A percentile compares a stretch with the other conserved stretches of the same genome.
These are phyloP conservation scores for Eucalyptus coolabah DNA, from an alignment of 345 rosid species.

Conservation along the genomic window DNA sequence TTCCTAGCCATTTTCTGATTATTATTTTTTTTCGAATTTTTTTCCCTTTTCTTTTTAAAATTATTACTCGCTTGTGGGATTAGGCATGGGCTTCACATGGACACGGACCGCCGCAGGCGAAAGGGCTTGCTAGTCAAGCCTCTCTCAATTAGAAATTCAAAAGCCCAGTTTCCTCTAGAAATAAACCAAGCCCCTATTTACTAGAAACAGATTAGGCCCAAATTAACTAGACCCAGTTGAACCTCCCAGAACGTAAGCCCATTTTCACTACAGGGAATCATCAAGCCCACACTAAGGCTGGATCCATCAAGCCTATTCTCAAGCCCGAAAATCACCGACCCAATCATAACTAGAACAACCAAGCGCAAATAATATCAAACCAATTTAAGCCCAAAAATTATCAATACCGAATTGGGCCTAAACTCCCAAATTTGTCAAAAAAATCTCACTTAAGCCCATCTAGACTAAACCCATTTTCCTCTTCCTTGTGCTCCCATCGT, in stretches of 20 bases:
- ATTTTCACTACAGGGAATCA: neutral
- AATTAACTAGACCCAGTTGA: neutral
- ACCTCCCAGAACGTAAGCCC: neutral
- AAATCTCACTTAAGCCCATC: neutral
- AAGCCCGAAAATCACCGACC: neutral
- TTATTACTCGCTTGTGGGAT: neutral
- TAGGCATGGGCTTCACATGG: neutral
- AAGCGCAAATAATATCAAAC: neutral
- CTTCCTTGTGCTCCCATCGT: neutral
- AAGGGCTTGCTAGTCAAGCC: neutral
- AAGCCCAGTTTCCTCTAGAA: neutral
- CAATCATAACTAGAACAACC: neutral
- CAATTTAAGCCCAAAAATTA: neutral
- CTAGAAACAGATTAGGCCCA: neutral
- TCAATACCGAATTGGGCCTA: neutral
- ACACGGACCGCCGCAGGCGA: neutral
- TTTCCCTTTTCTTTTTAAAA: neutral
- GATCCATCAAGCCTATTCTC: neutral
- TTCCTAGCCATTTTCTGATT: neutral
- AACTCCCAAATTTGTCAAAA: neutral
- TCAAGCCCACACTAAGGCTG: neutral
- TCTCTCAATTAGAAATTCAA: neutral
- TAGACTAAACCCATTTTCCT: neutral
- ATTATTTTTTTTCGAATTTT: neutral
- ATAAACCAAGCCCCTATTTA: neutral